Base-by-base conservation (phyloP, 2,329 filamentous ascomycete genomes). In the Penicillium sp. region DNA sequence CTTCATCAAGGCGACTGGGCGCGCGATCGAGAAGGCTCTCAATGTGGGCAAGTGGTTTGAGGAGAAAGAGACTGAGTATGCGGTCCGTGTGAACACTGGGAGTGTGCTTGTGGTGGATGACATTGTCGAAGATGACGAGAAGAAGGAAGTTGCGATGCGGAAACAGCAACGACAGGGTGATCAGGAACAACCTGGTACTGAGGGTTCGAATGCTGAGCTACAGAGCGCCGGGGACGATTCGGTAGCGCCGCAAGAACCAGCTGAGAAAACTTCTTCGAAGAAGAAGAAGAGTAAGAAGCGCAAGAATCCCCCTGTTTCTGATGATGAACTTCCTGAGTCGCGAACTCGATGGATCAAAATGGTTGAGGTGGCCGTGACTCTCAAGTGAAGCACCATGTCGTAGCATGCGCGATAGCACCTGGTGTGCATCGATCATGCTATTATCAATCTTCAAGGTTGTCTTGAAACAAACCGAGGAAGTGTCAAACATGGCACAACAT, bases 31-130 rank as follows among this genome's bases (percentile, higher is more conserved):
- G 39, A 72, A 74, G 55, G 76, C 73, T 10, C 54, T 80, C 57
- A 67, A 68, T 27, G 50, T 81, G 15, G 77, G 68, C 1, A 55
- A 72, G 33, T 76, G 70, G 69, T 80, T 82, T 48, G 70, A 74
- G 55, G 67, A 71, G 39, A 67, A 74, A 47, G 66, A 61, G 28
- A 66, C 69, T 36, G 59, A 64, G 43, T 79, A 70, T 55, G 54
- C 51, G 5, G 74, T 80, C 3, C 62, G 60, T 32, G 60, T 80
- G 26, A 68, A 67, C 52, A 76, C 75, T 44, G 76, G 76, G 16
- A 76, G 64, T 56, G 71, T 77, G 31, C 60, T 69, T 38, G 75
- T 75, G 30, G 70, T 81, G 37, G 78, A 82, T 65, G 77, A 81
- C 66, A 69, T 82, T 37, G 67, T 72, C 18, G 63, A 66, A 35